Evolutionary conservation across 75 land plant genomes (phyloP).

Genomic region (Sequoiadendron giganteum): DNA sequence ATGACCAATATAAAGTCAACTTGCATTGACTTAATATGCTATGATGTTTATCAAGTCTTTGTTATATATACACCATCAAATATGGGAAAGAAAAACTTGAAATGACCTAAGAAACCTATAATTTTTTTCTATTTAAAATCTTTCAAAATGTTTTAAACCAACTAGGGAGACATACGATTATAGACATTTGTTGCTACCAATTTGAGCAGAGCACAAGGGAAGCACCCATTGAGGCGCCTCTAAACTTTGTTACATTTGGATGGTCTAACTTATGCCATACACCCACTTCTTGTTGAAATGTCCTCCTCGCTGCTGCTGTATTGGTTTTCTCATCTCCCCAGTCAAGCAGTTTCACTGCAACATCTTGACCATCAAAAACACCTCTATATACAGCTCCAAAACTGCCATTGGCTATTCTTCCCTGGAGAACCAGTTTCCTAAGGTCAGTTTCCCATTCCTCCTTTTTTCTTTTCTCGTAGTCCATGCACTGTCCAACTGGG

Average conservation of each 20-base stretch:
- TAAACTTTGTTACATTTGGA: slow-evolving; percentile 68
- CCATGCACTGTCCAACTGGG: slow-evolving; percentile 51
- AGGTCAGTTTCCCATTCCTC: slow-evolving; percentile 93
- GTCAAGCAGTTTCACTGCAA: slow-evolving; percentile 69
- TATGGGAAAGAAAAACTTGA: too few species aligned
- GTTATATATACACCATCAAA: too few species aligned
- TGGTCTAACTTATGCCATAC: slow-evolving; percentile 56
- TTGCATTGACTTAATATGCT: too few species aligned
- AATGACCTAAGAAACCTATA: too few species aligned
- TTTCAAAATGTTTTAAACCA: too few species aligned
- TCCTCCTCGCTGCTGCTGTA: slow-evolving; percentile 16
- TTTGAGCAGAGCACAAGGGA: slow-evolving; percentile 57
- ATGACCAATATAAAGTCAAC: too few species aligned
- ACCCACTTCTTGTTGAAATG: slow-evolving; percentile 49
- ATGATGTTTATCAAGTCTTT: too few species aligned
- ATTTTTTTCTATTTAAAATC: too few species aligned
- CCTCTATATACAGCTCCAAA: slow-evolving; percentile 84
- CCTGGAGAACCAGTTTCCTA: slow-evolving; percentile 51
- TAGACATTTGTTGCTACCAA: too few species aligned
- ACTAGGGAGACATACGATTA: too few species aligned
- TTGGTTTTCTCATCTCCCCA: slow-evolving; percentile 46
- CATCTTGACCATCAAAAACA: slow-evolving; percentile 70
- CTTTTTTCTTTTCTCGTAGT: slow-evolving; percentile 28
- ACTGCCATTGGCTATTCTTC: slow-evolving; percentile 74
- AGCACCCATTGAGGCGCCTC: slow-evolving; percentile 91